These are phyloP conservation scores for Luffa acutangula DNA, from an alignment of 306 rosid genomes.

Conservation along the genomic window DNA sequence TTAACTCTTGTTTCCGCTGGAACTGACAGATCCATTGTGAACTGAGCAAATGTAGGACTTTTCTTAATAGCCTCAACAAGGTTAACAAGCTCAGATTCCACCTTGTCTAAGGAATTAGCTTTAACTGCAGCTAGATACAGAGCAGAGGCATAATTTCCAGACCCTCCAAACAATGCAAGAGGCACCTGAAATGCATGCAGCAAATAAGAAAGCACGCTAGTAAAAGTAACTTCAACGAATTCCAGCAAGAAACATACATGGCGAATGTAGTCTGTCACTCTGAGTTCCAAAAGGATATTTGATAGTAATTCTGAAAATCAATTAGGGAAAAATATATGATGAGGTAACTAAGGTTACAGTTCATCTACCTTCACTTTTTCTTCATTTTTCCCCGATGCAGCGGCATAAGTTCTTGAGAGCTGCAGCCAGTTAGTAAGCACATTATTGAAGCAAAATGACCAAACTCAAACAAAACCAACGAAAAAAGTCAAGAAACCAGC, in stretches of 20 bases:
- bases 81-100: slow-evolving; percentile 58
- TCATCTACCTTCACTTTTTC: slow-evolving; percentile 49
- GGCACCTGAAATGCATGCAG: slow-evolving; percentile 48
- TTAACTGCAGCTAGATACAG: slow-evolving; percentile 70
- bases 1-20: slow-evolving; percentile 41
- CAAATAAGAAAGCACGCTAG: background rate
- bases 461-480: slow-evolving; percentile 1
- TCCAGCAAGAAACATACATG: background rate
- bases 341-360: background rate
- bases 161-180: slow-evolving; percentile 71
- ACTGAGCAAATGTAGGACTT: slow-evolving; percentile 44
- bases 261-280: background rate
- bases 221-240: background rate
- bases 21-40: slow-evolving; percentile 56
- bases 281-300: background rate
- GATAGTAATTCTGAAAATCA: background rate
- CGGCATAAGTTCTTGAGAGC: slow-evolving; percentile 52
- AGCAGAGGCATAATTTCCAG: slow-evolving; percentile 95
- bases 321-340: no score
- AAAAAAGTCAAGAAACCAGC: background rate
- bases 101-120: slow-evolving; percentile 55
- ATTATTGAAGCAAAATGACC: slow-evolving; percentile 6
- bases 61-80: slow-evolving; percentile 48
- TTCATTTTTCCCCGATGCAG: slow-evolving; percentile 42
- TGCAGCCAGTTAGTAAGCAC: slow-evolving; percentile 26